These are phyloP conservation scores for Sclerotinia minor DNA, from an alignment of 2,329 filamentous ascomycete genomes.

Conservation along the genomic window DNA sequence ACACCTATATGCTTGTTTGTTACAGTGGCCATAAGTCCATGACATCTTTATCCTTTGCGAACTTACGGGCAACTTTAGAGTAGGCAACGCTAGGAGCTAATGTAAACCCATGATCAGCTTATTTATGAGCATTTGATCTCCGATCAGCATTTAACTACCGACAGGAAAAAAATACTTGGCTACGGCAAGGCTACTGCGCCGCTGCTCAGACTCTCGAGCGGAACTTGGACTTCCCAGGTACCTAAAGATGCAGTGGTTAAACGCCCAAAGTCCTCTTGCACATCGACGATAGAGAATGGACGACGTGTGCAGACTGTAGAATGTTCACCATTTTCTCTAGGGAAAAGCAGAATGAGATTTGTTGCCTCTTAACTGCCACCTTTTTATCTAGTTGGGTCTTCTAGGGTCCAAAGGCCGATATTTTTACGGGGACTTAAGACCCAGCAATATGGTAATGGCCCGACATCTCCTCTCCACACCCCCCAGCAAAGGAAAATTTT, in stretches of 20 bases:
- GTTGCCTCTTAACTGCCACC: neutral
- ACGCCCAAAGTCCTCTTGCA: neutral
- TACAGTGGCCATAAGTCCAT: neutral
- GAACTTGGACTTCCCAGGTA: neutral
- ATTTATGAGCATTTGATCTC: conserved; percentile 5
- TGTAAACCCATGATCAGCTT: conserved; percentile 9
- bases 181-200: conserved; percentile 13
- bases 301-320: neutral
- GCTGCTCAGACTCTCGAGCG: conserved; percentile 6
- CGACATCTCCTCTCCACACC: conserved; percentile 1
- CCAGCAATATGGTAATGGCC: conserved; percentile 16
- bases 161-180: conserved; percentile 14
- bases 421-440: neutral
- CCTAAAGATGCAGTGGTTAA: neutral
- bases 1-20: neutral
- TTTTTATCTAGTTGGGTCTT: neutral
- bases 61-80: neutral
- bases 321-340: neutral
- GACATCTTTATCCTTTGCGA: neutral
- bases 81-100: neutral
- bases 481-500: neutral
- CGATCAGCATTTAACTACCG: conserved; percentile 14
- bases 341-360: neutral
- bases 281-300: neutral
- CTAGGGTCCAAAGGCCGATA: neutral